Base-by-base conservation (phyloP, 2,329 filamentous ascomycete genomes). In the Beauveria rudraprayagi region DNA sequence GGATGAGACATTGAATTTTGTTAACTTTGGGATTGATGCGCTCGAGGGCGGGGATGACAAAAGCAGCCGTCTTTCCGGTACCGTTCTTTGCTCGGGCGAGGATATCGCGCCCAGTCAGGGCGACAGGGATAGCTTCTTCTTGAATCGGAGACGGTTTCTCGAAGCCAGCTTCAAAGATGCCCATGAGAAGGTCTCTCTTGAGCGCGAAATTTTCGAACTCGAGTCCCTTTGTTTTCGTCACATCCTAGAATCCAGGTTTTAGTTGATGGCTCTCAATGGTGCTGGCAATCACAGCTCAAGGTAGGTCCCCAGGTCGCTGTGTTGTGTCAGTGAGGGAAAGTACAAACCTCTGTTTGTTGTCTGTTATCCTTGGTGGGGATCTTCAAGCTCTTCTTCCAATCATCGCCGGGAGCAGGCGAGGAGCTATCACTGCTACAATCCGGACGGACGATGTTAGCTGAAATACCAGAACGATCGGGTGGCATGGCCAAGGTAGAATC, bases 61-160 rank as follows among this genome's bases (percentile, higher is more conserved):
- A 99, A 64, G 95, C 95, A 26, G 93, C 94, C 10, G 94, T 99
- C 80, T 99, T 99, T 73, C 94, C 94, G 43, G 94, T 99, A 65
- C 94, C 94, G 75, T 99, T 99, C 81, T 99, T 99, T 67, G 94
- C 94, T 76, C 94, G 86, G 63, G 94, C 94, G 66, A 99, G 84
- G 69, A 99, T 92, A 72, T 99, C 94, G 77, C 93, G 86, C 61
- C 94, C 94, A 53, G 93, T 96, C 61, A 99, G 83, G 56, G 94
- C 94, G 66, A 99, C 93, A 53, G 94, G 94, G 70, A 99, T 97
- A 60, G 94, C 92, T 79, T 97, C 94, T 87, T 99, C 94, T 85
- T 99, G 94, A 69, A 99, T 99, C 11, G 94, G 94, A 61, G 94
- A 99, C 17, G 94, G 94, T 78, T 96, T 97, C 75, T 99, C 94